Percentiles rank a stretch among this genome's conserved stretches.
Evolutionary conservation across 768 basidiomycete species (phyloP).

Genomic region (Boletus pseudo-olivaceus): DNA sequence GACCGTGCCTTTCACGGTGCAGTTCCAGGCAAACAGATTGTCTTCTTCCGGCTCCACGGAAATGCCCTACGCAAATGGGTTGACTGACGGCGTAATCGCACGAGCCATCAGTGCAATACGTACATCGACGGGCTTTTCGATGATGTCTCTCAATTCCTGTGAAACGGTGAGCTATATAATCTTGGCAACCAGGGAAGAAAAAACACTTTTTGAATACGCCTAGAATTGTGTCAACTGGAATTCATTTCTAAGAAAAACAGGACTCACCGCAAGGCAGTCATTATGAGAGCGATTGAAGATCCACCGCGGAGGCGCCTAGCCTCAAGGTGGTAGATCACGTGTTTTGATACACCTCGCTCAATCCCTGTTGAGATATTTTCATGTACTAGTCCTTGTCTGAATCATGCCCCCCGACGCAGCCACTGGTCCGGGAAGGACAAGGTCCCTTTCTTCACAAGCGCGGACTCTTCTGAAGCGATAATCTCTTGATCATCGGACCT

Average conservation of each 20-base stretch:
- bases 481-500: neutral
- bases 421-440: neutral
- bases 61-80: conserved; percentile 47
- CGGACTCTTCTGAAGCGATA: neutral
- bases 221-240: conserved; percentile 31
- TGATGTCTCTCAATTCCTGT: conserved; percentile 67
- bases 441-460: neutral
- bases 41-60: conserved; percentile 61
- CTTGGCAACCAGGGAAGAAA: neutral
- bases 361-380: neutral
- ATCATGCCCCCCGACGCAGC: neutral
- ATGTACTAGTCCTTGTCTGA: neutral
- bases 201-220: conserved; percentile 74
- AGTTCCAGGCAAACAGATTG: conserved; percentile 76
- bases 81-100: conserved; percentile 9
- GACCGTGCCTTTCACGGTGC: conserved; percentile 71
- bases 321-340: conserved; percentile 13
- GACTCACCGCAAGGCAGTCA: conserved; percentile 40
- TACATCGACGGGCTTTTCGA: conserved; percentile 63
- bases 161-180: conserved; percentile 8
- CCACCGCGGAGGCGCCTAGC: too few species aligned
- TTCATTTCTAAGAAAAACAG: neutral
- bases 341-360: neutral
- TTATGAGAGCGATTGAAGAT: conserved; percentile 15
- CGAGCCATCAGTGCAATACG: conserved; percentile 18